These are phyloP conservation scores for Monilinia vaccinii-corymbosi DNA, from an alignment of 2,329 filamentous ascomycete genomes.

Conservation along the genomic window DNA sequence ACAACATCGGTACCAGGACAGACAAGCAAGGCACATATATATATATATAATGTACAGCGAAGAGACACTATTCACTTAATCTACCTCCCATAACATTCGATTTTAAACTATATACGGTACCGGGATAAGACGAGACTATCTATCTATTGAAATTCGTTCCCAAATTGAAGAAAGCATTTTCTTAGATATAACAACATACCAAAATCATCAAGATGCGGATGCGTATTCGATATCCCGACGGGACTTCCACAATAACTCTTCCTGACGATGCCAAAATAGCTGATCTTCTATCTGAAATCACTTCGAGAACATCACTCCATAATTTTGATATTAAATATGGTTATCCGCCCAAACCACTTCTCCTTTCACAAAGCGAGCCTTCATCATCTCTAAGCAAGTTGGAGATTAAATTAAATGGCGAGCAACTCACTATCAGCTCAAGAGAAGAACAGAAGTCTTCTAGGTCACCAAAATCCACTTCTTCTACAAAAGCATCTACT, in stretches of 20 bases:
- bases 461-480: background rate
- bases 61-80: background rate
- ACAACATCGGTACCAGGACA: too few relatives aligned
- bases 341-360: conserved; percentile 66
- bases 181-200: background rate
- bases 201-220: conserved; percentile 50
- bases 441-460: background rate
- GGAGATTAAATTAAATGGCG: conserved; percentile 54
- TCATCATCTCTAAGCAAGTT: conserved; percentile 43
- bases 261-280: conserved; percentile 57
- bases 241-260: conserved; percentile 61
- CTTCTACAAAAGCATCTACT: background rate
- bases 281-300: conserved; percentile 52
- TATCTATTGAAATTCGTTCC: background rate
- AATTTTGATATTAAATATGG: conserved; percentile 75
- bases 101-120: background rate
- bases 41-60: background rate
- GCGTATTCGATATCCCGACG: conserved; percentile 65
- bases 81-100: background rate
- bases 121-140: background rate
- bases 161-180: background rate
- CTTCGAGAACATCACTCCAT: conserved; percentile 52
- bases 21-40: too few relatives aligned
- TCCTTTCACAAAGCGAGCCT: conserved; percentile 41
- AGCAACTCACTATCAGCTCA: conserved; percentile 52